A percentile compares a stretch with the other conserved stretches of the same genome.
These are phyloP conservation scores for Neurospora sp. DNA, from an alignment of 495 filamentous ascomycete species.

Conservation along the genomic window DNA sequence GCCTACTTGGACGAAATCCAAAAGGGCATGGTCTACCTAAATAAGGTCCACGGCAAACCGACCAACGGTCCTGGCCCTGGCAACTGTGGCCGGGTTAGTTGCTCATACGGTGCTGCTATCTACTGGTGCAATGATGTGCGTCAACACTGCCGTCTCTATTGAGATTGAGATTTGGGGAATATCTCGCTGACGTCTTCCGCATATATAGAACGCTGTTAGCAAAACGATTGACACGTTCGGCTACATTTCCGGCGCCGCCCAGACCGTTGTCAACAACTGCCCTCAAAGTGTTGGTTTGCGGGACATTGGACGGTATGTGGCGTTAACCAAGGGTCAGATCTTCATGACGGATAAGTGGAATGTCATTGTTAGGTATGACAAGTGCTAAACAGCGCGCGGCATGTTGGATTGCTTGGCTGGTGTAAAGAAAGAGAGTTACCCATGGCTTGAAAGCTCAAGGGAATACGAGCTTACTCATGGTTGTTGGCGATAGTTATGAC, in stretches of 20 bases:
- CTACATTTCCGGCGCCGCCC: not conserved
- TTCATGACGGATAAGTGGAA: not conserved
- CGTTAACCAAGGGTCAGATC: not conserved
- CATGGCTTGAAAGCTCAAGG: not conserved
- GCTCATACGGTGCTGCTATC: constrained; percentile 16
- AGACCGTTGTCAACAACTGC: not conserved
- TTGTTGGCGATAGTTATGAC: not conserved
- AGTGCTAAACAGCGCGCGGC: not conserved
- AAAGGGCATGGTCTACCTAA: constrained; percentile 17
- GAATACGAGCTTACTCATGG: not conserved
- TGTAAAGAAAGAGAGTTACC: not conserved
- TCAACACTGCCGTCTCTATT: not conserved
- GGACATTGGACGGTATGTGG: not conserved
- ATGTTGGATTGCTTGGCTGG: not conserved
- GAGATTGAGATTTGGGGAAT: no score
- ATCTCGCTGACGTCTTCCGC: not conserved
- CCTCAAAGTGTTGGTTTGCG: not conserved
- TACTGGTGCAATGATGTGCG: constrained; percentile 23
- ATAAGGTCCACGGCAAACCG: not conserved
- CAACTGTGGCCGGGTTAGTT: constrained; percentile 17
- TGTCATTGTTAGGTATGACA: not conserved
- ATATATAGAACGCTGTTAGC: not conserved
- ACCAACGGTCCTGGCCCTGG: constrained; percentile 12
- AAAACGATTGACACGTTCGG: not conserved
- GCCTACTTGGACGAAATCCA: constrained; percentile 14